Evolutionary conservation across 2,329 filamentous ascomycete species (phyloP).

Genomic region (Xylaria sp.): DNA sequence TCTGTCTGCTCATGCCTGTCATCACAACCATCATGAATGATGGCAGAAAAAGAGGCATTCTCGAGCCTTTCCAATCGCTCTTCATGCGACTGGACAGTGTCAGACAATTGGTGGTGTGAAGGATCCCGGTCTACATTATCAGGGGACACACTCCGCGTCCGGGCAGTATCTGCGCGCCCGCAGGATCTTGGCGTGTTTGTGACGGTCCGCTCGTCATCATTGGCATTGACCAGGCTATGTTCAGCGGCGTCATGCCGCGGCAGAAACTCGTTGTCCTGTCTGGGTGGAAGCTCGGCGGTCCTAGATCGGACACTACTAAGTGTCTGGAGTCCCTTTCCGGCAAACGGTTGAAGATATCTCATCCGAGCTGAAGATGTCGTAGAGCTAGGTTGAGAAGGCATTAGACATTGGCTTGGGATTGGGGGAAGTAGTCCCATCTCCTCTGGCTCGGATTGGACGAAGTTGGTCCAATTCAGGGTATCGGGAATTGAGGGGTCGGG

Average conservation of each 20-base stretch:
- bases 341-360: constrained; percentile 58
- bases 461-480: constrained; percentile 55
- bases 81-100: constrained; percentile 62
- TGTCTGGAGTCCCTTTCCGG: constrained; percentile 58
- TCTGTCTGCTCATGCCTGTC: constrained; percentile 70
- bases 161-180: constrained; percentile 25
- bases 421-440: constrained; percentile 43
- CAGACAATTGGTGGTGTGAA: constrained; percentile 51
- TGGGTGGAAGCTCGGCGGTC: constrained; percentile 37
- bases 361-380: constrained; percentile 54
- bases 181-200: constrained; percentile 38
- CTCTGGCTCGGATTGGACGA: constrained; percentile 44
- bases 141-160: constrained; percentile 25
- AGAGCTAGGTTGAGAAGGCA: constrained; percentile 56
- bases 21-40: constrained; percentile 68
- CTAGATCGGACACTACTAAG: constrained; percentile 47
- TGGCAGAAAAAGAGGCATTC: constrained; percentile 67
- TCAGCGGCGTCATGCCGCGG: constrained; percentile 26
- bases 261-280: constrained; percentile 31
- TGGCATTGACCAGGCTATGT: constrained; percentile 25
- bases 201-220: constrained; percentile 35
- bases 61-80: constrained; percentile 70
- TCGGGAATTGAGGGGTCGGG: constrained; percentile 55
- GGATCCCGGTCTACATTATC: constrained; percentile 38
- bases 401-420: constrained; percentile 53